Evolutionary conservation across 768 basidiomycete species (phyloP), one percentile per base, ranked within the genome.

Genomic region (Lactarius sp.): DNA sequence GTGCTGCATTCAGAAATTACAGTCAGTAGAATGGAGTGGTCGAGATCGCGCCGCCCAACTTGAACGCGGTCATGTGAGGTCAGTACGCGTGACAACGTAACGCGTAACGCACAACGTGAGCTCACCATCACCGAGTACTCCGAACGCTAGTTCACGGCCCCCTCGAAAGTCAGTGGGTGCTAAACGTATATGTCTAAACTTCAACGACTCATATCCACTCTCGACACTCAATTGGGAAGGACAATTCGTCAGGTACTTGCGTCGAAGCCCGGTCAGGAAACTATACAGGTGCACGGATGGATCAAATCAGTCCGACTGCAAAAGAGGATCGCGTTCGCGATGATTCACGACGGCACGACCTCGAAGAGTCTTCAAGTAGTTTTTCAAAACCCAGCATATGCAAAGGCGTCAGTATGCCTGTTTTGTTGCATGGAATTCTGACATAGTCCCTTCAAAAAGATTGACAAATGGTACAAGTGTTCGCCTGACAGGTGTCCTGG

Each of bases 291-390:
- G 10, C 83, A 85, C 49, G 94, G 91, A 56, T 96, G 92, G 92
- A 79, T 98, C 60, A 88, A 87, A 69, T 92, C 90, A 2, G 81
- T 95, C 46, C 81, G 94, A 47, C 82, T 85, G 47, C 93, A 96
- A 76, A 96, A 96, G 77, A 85, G 86, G 56, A 80, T 94, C n/a
- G 81, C 91, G 2, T 98, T 97, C 71, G 87, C 86, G 13, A 84
- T 87, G 52, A 75, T 96, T 60, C 85, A 82, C 49, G 94, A 97
- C 74, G 94, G 94, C 3, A 91, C 88, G 59, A 83, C 83, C 2
- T 65, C 80, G 8, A 74, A 78, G n/a, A 84, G 85, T 4, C 70
- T 96, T 34, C 94, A 97, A 72, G 88, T 87, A 1, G 93, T 97
- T 10, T 79, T 94, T 66, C 72, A 77, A 27, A 77, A 83, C 55